Base-by-base conservation (phyloP, 257 asterid genomes). In the Solanum ossicruentum region DNA sequence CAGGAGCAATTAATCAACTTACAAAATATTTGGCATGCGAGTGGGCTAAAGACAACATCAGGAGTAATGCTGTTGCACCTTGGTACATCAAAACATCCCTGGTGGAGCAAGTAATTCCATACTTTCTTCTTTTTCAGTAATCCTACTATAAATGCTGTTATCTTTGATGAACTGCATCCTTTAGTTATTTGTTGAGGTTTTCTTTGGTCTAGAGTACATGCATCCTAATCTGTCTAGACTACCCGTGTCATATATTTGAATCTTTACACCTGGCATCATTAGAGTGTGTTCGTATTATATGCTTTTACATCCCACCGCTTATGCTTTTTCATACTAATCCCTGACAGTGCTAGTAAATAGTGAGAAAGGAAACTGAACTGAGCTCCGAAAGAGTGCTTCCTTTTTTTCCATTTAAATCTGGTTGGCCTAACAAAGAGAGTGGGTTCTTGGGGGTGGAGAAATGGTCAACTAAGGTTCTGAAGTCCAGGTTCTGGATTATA, bases 1-100 rank as follows among this genome's bases (percentile, higher is more conserved):
- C 86, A 92, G 97, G 94, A 81, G 96, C 94, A 71, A 91, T 92
- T 87, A 93, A 93, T 89, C 97, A 91, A 89, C 94, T 93, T 63
- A 93, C 97, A 9, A 91, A 84, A 84, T 85, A 89, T 71, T 86
- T 93, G 86, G 97, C 95, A 15, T 93, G 97, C 54, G 94, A 93
- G 87, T 93, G 97, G 97, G 94, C 92, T n/a, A 88, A 75, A 82
- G 97, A 93, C 72, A 69, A 87, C 84, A 91, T 92, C 83, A 85
- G 94, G 89, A 86, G 91, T 82, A 93, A 93, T 81, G 93, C 94
- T 17, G 96, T 93, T 72, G 97, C 96, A 39, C 97, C 94, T 36
- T 92, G 97, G 95, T 92, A 91, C 88, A 90, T 92, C 85, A 90
- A 83, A 87, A 91, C 97, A 66, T 88, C 94, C 77, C 88, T 92